Percentiles rank a stretch among this genome's conserved stretches.
phyloP scores from a whole-genome alignment of 2,329 filamentous ascomycete genomes.

The Hypoxylon sp. region DNA sequence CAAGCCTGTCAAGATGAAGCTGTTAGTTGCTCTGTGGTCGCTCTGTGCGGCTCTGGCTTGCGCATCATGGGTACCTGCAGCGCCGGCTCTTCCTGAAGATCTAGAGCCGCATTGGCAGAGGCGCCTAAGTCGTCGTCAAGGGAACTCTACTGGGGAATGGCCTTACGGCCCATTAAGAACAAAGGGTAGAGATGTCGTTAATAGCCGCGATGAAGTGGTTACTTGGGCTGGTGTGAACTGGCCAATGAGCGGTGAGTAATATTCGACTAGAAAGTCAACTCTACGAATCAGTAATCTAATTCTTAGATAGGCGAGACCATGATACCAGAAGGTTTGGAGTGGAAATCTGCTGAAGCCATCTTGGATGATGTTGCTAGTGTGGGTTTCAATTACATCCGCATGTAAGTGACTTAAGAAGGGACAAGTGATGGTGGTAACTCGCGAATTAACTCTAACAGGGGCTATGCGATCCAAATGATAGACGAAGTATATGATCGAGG shows the following conservation, averaged over 20 bases:
- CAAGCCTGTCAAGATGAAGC: conserved; percentile 40
- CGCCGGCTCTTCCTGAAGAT: conserved; percentile 25
- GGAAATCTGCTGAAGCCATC: conserved; percentile 65
- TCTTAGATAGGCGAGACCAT: conserved; percentile 62
- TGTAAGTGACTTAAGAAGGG: conserved; percentile 50
- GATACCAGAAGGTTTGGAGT: conserved; percentile 70
- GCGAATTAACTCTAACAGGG: conserved; percentile 50
- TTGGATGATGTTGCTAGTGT: conserved; percentile 64
- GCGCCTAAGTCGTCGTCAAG: conserved; percentile 27
- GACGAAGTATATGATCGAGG: conserved; percentile 61
- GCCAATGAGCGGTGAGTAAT: conserved; percentile 55
- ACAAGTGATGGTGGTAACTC: neutral
- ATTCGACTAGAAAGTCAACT: neutral
- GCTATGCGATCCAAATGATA: conserved; percentile 70
- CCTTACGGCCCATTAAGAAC: conserved; percentile 60
- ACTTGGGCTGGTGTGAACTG: conserved; percentile 58
- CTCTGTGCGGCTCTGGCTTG: conserved; percentile 37
- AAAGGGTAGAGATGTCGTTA: conserved; percentile 57
- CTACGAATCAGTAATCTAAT: neutral
- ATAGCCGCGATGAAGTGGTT: conserved; percentile 55
- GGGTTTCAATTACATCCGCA: conserved; percentile 69
- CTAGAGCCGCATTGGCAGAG: conserved; percentile 33
- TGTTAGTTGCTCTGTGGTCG: conserved; percentile 29
- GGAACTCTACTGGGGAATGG: conserved; percentile 50
- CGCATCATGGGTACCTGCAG: conserved; percentile 41